Evolutionary conservation across 768 basidiomycete species (phyloP).

Genomic region (Boletus barrowsii): DNA sequence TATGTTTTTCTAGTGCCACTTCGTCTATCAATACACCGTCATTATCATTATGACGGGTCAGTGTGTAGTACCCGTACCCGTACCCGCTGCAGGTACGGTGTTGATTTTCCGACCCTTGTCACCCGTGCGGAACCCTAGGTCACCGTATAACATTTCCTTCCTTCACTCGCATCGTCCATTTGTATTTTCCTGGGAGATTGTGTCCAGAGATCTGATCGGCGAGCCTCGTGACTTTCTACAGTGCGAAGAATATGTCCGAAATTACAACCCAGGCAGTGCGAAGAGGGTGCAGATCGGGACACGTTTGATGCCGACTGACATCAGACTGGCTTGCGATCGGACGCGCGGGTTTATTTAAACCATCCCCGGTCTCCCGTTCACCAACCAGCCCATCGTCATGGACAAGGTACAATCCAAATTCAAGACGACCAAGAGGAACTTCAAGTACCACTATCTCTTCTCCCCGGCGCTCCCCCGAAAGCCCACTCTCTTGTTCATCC

Average conservation of each 20-base stretch:
- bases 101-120: too few species aligned
- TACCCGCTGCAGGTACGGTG: too few species aligned
- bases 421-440: slow-evolving; percentile 34
- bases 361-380: neutral
- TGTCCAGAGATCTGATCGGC: slow-evolving; percentile 1
- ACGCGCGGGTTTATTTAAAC: slow-evolving; percentile 6
- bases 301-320: slow-evolving; percentile 13
- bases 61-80: too few species aligned
- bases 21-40: too few species aligned
- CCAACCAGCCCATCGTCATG: slow-evolving; percentile 13
- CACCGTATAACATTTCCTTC: neutral
- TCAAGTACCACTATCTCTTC: slow-evolving; percentile 37
- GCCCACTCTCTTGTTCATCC: slow-evolving; percentile 42
- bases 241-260: slow-evolving; percentile 4
- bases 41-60: too few species aligned
- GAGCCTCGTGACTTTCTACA: neutral
- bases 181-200: neutral
- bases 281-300: slow-evolving; percentile 14
- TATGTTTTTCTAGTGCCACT: too few species aligned
- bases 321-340: slow-evolving; percentile 18
- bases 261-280: slow-evolving; percentile 15
- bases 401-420: slow-evolving; percentile 27
- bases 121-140: too few species aligned
- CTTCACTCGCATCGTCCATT: neutral
- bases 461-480: slow-evolving; percentile 24